phyloP scores from a whole-genome alignment of 352 stramenopile genomes.

The Aphanomyces cochlioides region DNA sequence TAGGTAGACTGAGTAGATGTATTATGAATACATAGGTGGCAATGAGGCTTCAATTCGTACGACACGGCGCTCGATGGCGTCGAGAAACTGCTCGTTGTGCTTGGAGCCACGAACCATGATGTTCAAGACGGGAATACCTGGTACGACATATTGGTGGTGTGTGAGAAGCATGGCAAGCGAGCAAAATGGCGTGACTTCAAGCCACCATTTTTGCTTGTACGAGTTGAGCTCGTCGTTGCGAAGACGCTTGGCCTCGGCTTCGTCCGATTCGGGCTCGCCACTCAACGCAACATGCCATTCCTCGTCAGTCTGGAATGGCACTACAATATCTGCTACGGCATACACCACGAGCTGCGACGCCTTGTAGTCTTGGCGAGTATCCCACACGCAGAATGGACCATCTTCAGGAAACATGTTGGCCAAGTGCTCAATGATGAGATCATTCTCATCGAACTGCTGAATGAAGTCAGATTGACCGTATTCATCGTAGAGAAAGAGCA shows the following conservation, averaged over 20 bases:
- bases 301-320: slow-evolving; percentile 55
- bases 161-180: slow-evolving; percentile 64
- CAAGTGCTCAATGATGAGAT: slow-evolving; percentile 78
- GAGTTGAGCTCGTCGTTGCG: slow-evolving; percentile 60
- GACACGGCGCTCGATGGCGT: slow-evolving; percentile 26
- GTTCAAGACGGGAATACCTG: slow-evolving; percentile 78
- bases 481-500: slow-evolving; percentile 83
- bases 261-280: slow-evolving; percentile 63
- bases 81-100: slow-evolving; percentile 19
- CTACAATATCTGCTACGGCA: slow-evolving; percentile 61
- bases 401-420: slow-evolving; percentile 88
- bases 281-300: slow-evolving; percentile 81
- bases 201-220: slow-evolving; percentile 69
- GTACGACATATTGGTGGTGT: slow-evolving; percentile 75
- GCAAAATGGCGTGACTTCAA: slow-evolving; percentile 78
- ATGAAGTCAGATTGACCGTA: slow-evolving; percentile 83
- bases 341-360: slow-evolving; percentile 75
- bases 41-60: background rate
- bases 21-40: no score
- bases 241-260: slow-evolving; percentile 57
- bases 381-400: slow-evolving; percentile 77
- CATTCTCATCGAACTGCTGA: slow-evolving; percentile 71
- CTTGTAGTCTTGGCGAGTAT: slow-evolving; percentile 62
- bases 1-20: no score
- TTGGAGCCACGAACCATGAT: slow-evolving; percentile 73